Conservation (phyloP, 306 rosid species). For the Sechiopsis laciniata region DNA sequence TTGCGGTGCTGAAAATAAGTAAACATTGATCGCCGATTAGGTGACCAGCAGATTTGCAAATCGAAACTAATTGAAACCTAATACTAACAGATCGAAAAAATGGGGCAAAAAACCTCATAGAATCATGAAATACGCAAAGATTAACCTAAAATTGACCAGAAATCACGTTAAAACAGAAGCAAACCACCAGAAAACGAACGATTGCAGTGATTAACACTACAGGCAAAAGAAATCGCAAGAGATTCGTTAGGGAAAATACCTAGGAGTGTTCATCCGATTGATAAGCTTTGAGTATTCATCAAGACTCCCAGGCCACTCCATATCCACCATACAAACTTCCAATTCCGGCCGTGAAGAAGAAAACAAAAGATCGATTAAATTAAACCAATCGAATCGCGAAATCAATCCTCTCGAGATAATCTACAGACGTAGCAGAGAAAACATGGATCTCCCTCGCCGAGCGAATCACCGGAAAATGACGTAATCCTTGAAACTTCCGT, state of each 20-base stretch:
- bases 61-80: neutral
- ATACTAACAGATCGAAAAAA: neutral
- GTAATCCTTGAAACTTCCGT: neutral
- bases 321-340: constrained; percentile 16
- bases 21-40: neutral
- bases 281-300: constrained; percentile 77
- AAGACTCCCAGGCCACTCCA: constrained; percentile 73
- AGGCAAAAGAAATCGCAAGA: neutral
- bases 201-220: neutral
- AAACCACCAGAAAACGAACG: neutral
- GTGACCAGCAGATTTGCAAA: neutral
- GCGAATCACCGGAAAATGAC: neutral
- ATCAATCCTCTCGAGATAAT: neutral
- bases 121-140: neutral
- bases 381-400: neutral
- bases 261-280: constrained; percentile 74
- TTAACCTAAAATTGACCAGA: neutral
- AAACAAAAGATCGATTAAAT: neutral
- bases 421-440: neutral
- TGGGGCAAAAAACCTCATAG: neutral
- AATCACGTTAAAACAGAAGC: neutral
- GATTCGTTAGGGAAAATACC: constrained; percentile 37
- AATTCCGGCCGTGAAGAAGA: neutral
- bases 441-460: neutral
- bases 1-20: neutral